Evolutionary conservation across 768 basidiomycete genomes (phyloP).

Genomic region (Inosperma sp.): DNA sequence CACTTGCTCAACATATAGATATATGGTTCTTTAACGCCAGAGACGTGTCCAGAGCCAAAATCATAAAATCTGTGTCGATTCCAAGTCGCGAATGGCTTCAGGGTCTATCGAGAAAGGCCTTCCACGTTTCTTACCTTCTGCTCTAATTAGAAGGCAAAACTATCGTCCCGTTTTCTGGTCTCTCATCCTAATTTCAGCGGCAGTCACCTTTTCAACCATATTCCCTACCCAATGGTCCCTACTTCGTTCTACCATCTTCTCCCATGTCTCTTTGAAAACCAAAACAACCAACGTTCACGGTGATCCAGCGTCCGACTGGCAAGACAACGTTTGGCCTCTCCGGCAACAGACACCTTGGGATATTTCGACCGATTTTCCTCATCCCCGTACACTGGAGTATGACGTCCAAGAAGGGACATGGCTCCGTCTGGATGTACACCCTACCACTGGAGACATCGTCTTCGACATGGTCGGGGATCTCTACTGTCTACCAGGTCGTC

Average conservation of each 20-base stretch:
- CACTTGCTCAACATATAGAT: no score
- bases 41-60: no score
- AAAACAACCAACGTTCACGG: no score
- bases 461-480: constrained; percentile 75
- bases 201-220: constrained; percentile 28
- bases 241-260: constrained; percentile 16
- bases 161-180: no score
- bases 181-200: constrained; percentile 25
- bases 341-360: constrained; percentile 62
- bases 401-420: constrained; percentile 73
- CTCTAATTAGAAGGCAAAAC: no score
- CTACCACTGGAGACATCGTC: constrained; percentile 62
- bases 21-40: no score
- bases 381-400: constrained; percentile 60
- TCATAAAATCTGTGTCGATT: no score
- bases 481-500: constrained; percentile 64
- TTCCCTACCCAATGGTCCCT: constrained; percentile 34
- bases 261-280: no score
- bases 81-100: no score
- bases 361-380: constrained; percentile 71
- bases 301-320: constrained; percentile 39
- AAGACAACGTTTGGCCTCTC: constrained; percentile 58
- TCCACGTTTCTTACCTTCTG: no score
- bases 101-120: no score
- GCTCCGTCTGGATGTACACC: constrained; percentile 70